Percentiles rank a stretch among this genome's conserved stretches.
Conservation (phyloP, 208 protist species). For the Balamuthia mandrillaris region DNA sequence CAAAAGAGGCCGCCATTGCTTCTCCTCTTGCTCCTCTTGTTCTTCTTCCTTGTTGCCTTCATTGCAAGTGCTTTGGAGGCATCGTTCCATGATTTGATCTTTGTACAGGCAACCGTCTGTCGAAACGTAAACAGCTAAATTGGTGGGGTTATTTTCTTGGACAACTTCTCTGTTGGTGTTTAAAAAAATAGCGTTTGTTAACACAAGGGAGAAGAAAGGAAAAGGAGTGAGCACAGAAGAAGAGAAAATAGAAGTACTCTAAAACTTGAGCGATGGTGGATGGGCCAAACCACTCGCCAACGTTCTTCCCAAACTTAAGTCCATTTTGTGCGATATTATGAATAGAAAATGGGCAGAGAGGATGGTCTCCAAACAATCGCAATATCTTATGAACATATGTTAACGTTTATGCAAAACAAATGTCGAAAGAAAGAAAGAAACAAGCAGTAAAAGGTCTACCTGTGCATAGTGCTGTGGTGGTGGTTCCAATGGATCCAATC, state of each 20-base stretch:
- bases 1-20: not conserved
- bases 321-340: slow-evolving; percentile 39
- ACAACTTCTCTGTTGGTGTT: slow-evolving; percentile 3
- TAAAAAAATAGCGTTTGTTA: not conserved
- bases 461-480: not conserved
- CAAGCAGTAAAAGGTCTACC: not conserved
- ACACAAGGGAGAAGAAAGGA: not conserved
- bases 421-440: not conserved
- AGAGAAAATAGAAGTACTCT: not conserved
- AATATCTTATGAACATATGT: slow-evolving; percentile 20
- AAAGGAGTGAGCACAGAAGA: not conserved
- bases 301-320: slow-evolving; percentile 17
- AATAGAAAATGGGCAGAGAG: slow-evolving; percentile 42
- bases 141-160: not conserved
- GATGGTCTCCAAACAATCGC: slow-evolving; percentile 39
- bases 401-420: not conserved
- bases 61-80: not conserved
- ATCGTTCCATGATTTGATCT: not conserved
- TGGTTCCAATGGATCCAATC: not conserved
- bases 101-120: not conserved
- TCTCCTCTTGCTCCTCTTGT: not conserved
- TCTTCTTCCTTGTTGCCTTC: not conserved
- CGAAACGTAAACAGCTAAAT: not conserved
- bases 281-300: slow-evolving; percentile 58
- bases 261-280: slow-evolving; percentile 35